Conservation (phyloP, 73 alveolate genomes). For the Tetrahymena thermophila region DNA sequence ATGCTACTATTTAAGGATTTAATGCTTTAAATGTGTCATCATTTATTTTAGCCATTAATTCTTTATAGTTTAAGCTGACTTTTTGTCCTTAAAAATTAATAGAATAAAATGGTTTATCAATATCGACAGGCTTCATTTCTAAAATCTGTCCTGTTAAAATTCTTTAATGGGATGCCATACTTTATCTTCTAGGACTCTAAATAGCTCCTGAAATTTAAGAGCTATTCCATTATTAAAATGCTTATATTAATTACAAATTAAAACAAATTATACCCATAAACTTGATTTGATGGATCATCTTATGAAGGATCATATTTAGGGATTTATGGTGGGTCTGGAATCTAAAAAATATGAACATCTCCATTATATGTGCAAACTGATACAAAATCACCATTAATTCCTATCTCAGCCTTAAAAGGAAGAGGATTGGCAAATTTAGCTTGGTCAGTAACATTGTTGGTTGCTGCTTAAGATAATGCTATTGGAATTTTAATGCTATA, state of each 20-base stretch:
- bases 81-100: conserved; percentile 23
- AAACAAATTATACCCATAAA: not conserved
- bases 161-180: not conserved
- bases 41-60: conserved; percentile 27
- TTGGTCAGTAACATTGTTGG: not conserved
- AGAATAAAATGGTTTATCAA: conserved; percentile 3
- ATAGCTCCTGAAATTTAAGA: not conserved
- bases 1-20: conserved; percentile 18
- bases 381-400: conserved; percentile 14
- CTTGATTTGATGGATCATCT: not conserved
- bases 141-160: not conserved
- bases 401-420: conserved; percentile 19
- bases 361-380: conserved; percentile 34
- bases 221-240: not conserved
- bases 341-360: conserved; percentile 3
- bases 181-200: not conserved
- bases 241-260: not conserved
- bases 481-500: conserved; percentile 13
- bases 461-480: not conserved
- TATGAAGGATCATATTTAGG: not conserved
- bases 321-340: conserved; percentile 24
- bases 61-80: conserved; percentile 11
- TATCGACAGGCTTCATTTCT: conserved; percentile 11
- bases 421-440: conserved; percentile 3
- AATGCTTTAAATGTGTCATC: not conserved